These are phyloP conservation scores for Phytopythium chamaehyphon DNA, from an alignment of 352 stramenopile genomes.

Conservation along the genomic window DNA sequence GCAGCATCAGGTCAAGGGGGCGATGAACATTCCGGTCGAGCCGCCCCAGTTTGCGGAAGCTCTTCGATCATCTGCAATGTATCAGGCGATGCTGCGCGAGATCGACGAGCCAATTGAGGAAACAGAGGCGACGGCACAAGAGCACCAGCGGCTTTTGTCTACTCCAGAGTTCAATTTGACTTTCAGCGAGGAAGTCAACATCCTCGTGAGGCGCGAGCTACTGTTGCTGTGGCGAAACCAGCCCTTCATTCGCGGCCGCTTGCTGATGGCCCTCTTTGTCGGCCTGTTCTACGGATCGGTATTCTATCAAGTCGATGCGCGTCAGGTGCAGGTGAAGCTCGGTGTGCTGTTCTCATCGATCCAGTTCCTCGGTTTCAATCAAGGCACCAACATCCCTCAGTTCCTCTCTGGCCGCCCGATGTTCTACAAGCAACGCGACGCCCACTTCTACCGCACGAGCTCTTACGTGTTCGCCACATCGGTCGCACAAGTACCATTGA, in stretches of 20 bases:
- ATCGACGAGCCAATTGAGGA: background rate
- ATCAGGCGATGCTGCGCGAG: background rate
- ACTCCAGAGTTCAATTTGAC: constrained; percentile 13
- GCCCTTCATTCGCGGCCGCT: constrained; percentile 7
- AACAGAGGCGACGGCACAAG: background rate
- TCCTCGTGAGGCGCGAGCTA: constrained; percentile 18
- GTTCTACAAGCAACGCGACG: constrained; percentile 71
- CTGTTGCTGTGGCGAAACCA: constrained; percentile 25
- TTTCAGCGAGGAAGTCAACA: constrained; percentile 4
- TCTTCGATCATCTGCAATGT: background rate
- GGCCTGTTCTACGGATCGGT: constrained; percentile 9
- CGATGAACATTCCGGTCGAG: background rate
- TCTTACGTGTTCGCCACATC: constrained; percentile 40
- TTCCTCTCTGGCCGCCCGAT: constrained; percentile 38
- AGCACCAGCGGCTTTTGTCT: background rate
- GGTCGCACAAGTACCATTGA: constrained; percentile 14
- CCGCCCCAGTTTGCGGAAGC: background rate
- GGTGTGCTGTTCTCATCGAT: constrained; percentile 58
- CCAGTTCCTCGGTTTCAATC: constrained; percentile 58
- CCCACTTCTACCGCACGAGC: constrained; percentile 59
- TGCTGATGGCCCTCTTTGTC: constrained; percentile 7
- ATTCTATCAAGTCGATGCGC: constrained; percentile 16
- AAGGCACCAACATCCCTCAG: constrained; percentile 49
- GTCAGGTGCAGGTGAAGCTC: constrained; percentile 20
- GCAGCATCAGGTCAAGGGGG: background rate